Evolutionary conservation across 805 yeast genomes (phyloP).

Genomic region (Pichia nanzhaoensis): DNA sequence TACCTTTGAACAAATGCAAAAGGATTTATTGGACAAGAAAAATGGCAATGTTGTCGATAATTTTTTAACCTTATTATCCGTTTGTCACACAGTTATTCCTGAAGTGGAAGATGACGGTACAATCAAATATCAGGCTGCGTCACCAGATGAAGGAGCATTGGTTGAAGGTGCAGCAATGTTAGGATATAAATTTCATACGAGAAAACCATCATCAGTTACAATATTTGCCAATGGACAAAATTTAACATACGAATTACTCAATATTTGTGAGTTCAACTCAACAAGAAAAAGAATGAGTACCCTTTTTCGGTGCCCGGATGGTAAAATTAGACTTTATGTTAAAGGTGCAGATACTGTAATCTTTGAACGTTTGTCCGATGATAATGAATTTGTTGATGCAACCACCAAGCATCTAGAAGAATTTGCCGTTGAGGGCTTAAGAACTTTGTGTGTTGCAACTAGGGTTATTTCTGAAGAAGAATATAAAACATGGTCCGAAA

Average conservation of each 20-base stretch:
- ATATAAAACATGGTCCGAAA: conserved; percentile 59
- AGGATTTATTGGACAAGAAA: conserved; percentile 30
- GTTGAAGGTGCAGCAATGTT: conserved; percentile 92
- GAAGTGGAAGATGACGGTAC: conserved; percentile 58
- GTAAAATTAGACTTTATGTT: conserved; percentile 77
- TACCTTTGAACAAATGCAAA: conserved; percentile 57
- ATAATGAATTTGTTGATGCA: conserved; percentile 74
- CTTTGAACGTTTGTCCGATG: conserved; percentile 66
- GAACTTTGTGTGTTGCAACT: conserved; percentile 89
- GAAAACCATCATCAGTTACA: conserved; percentile 79
- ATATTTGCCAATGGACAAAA: conserved; percentile 49
- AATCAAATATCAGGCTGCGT: conserved; percentile 95
- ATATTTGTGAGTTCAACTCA: conserved; percentile 94
- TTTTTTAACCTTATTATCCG: conserved; percentile 75
- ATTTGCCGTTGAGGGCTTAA: conserved; percentile 91
- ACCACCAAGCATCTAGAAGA: conserved; percentile 88
- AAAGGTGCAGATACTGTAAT: conserved; percentile 98
- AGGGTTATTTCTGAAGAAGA: conserved; percentile 76
- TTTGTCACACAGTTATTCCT: conserved; percentile 97
- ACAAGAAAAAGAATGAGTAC: conserved; percentile 98
- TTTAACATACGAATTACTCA: conserved; percentile 67
- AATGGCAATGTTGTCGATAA: conserved; percentile 57
- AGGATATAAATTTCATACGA: conserved; percentile 77
- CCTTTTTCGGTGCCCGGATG: conserved; percentile 90
- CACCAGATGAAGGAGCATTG: conserved; percentile 98